Evolutionary conservation across 306 rosid genomes (phyloP).

Genomic region (Parietaria judaica): DNA sequence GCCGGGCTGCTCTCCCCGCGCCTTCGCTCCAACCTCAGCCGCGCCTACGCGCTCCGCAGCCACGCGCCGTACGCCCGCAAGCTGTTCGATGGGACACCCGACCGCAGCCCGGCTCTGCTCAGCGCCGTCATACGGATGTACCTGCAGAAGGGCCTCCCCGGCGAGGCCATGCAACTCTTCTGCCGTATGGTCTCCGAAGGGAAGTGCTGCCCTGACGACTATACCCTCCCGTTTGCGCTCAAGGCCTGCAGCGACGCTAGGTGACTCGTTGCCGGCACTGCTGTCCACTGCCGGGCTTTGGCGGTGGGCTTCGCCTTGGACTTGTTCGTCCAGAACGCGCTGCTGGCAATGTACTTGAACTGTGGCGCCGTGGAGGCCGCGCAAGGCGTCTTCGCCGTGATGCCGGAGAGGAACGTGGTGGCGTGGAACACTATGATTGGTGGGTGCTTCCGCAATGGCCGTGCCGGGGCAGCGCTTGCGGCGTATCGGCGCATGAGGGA

Average conservation of each 20-base stretch:
- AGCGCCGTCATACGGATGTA: slow-evolving; percentile 54
- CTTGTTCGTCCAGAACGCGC: slow-evolving; percentile 53
- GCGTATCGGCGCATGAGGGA: slow-evolving; percentile 53
- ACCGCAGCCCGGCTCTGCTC: slow-evolving; percentile 37
- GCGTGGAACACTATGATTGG: slow-evolving; percentile 81
- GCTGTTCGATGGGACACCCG: slow-evolving; percentile 48
- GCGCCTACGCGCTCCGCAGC: slow-evolving; percentile 47
- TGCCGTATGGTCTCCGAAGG: slow-evolving; percentile 39
- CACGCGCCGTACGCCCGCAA: slow-evolving; percentile 45
- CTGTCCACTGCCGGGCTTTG: slow-evolving; percentile 54
- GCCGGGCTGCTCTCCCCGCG: slow-evolving; percentile 28
- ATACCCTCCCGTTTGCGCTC: slow-evolving; percentile 55
- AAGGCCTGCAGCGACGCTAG: slow-evolving; percentile 66
- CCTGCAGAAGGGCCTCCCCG: slow-evolving; percentile 30
- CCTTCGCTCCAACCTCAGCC: slow-evolving; percentile 39
- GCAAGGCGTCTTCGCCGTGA: slow-evolving; percentile 40
- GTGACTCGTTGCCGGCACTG: slow-evolving; percentile 36
- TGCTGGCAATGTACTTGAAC: slow-evolving; percentile 81
- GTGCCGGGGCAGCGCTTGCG: slow-evolving; percentile 37
- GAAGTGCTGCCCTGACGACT: slow-evolving; percentile 40
- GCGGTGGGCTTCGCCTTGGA: slow-evolving; percentile 41
- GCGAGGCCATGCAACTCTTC: slow-evolving; percentile 50
- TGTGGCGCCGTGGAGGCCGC: slow-evolving; percentile 48
- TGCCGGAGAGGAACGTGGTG: slow-evolving; percentile 53
- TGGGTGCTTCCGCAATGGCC: slow-evolving; percentile 55